These are phyloP conservation scores for Fusarium redolens DNA, from an alignment of 2,329 filamentous ascomycete genomes.

Conservation along the genomic window DNA sequence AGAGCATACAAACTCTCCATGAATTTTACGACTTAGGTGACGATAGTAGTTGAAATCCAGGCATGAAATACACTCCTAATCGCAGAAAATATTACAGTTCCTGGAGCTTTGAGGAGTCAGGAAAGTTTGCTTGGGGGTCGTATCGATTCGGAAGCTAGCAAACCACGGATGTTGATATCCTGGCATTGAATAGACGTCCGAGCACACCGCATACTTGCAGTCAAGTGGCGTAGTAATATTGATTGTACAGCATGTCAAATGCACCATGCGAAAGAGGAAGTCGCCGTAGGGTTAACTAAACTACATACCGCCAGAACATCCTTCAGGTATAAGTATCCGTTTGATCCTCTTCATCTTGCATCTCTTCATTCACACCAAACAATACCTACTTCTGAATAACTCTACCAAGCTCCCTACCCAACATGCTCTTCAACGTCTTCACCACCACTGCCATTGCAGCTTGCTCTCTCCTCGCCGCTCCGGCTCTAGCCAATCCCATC, in stretches of 20 bases:
- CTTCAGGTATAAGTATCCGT: background rate
- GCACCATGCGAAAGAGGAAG: rapidly evolving
- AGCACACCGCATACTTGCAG: background rate
- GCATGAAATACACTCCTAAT: background rate
- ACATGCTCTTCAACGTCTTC: background rate
- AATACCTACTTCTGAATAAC: rapidly evolving
- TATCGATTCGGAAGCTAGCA: background rate
- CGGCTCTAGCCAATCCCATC: background rate
- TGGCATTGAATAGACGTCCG: rapidly evolving
- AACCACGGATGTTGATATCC: rapidly evolving
- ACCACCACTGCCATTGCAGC: background rate
- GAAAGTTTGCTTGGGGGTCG: background rate
- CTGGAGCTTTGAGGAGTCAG: background rate
- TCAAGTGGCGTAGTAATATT: background rate
- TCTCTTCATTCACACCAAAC: background rate
- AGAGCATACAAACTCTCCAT: too few species aligned
- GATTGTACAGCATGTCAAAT: rapidly evolving
- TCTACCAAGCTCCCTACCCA: background rate
- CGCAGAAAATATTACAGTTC: too few species aligned
- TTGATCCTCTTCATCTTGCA: background rate
- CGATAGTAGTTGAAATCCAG: too few species aligned
- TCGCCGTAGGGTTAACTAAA: too few species aligned
- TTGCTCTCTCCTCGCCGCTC: background rate
- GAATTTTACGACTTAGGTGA: too few species aligned
- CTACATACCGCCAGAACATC: background rate